Evolutionary conservation across 228 moss, liverwort and hornwort species (phyloP).

Genomic region (Sphagnum magellanicum): DNA sequence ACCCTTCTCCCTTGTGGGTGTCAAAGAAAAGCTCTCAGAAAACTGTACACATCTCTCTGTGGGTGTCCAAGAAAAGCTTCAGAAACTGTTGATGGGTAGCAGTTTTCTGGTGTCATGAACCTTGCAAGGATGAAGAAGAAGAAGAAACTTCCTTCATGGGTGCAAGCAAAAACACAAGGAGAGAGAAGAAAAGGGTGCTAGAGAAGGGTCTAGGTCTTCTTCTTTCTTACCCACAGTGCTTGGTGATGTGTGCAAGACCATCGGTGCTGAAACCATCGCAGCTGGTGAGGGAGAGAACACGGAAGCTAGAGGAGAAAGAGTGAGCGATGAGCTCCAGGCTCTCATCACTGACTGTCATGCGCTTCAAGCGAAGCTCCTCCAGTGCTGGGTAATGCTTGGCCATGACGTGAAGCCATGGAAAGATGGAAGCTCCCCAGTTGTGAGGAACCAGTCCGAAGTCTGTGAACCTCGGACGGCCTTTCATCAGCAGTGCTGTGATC

Average conservation of each 20-base stretch:
- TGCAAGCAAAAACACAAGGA: not conserved
- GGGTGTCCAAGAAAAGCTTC: no score
- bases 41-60: no score
- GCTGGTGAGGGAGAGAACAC: conserved; percentile 53
- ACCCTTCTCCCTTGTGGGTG: no score
- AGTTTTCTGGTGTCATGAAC: no score
- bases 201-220: no score
- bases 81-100: no score
- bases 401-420: conserved; percentile 76
- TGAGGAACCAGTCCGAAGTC: conserved; percentile 83
- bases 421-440: conserved; percentile 71
- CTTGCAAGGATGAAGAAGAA: no score
- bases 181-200: not conserved
- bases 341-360: conserved; percentile 79
- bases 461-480: conserved; percentile 76
- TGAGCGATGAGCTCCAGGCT: conserved; percentile 46
- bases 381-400: conserved; percentile 58
- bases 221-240: conserved; percentile 53
- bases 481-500: conserved; percentile 68
- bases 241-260: conserved; percentile 63
- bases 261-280: conserved; percentile 93
- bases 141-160: no score
- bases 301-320: conserved; percentile 60
- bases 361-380: conserved; percentile 85
- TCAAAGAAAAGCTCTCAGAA: no score